Evolutionary conservation across 2,329 filamentous ascomycete genomes (phyloP).

Genomic region (Fusarium equiseti): DNA sequence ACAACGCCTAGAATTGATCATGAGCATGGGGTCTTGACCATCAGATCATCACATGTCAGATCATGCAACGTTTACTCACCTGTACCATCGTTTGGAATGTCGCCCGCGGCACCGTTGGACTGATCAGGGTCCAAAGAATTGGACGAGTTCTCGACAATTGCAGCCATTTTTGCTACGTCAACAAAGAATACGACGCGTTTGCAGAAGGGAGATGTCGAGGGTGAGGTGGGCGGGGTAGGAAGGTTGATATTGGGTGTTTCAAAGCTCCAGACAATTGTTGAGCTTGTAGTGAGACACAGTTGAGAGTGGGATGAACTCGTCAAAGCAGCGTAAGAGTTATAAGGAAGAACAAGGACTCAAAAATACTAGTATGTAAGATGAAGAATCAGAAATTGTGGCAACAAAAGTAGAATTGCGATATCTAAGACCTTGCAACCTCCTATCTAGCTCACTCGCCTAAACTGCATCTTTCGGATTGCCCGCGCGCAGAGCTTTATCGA

Average conservation of each 20-base stretch:
- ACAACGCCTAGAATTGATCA: constrained; percentile 74
- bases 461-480: constrained; percentile 30
- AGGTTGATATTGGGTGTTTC: constrained; percentile 43
- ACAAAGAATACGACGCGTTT: constrained; percentile 26
- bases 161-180: constrained; percentile 51
- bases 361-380: constrained; percentile 26
- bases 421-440: constrained; percentile 42
- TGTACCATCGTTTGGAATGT: constrained; percentile 76
- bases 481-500: constrained; percentile 47
- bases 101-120: constrained; percentile 57
- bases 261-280: constrained; percentile 41
- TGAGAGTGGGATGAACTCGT: constrained; percentile 25
- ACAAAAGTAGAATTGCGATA: constrained; percentile 36
- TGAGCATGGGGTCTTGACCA: constrained; percentile 30
- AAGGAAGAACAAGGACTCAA: constrained; percentile 30
- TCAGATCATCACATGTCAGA: constrained; percentile 42
- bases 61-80: constrained; percentile 60
- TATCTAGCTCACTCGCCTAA: constrained; percentile 39
- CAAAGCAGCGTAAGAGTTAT: constrained; percentile 16
- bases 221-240: constrained; percentile 39
- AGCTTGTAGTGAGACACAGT: constrained; percentile 43
- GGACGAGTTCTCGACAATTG: constrained; percentile 55
- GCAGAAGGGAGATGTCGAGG: constrained; percentile 38
- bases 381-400: constrained; percentile 34
- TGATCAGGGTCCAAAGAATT: constrained; percentile 57